Evolutionary conservation across 768 basidiomycete species (phyloP), one percentile per base, ranked within the genome.

Genomic region (Cyathus striatus): DNA sequence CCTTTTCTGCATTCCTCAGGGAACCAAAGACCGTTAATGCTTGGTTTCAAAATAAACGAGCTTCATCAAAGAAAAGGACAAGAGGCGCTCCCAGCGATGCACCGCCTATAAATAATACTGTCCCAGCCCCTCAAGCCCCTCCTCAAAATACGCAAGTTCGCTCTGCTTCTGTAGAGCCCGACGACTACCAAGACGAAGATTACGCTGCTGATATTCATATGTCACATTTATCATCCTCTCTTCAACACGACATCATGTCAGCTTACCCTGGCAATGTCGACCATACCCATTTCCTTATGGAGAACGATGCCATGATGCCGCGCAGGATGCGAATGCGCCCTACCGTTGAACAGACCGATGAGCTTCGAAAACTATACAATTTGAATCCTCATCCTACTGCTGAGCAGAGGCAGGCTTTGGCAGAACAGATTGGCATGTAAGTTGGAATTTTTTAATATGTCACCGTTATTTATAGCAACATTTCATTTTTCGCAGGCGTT

Each of bases 1-100:
- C n/a, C n/a, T n/a, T n/a, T n/a, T n/a, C n/a, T n/a, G n/a, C n/a
- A n/a, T n/a, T n/a, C n/a, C n/a, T n/a, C 45, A 89, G 87, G 82
- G 84, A 88, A 59, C 81, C 79, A 61, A 89, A 89, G 73, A 86
- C 84, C 2, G 86, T 89, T 57, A 85, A 86, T 58, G 83, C 87
- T 12, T 89, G 85, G 83, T 90, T 89, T 63, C 86, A 89, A 66
- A 89, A 89, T 59, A 89, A 88, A 70, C 75, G 87, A 42, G 86
- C 87, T 5, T 87, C 86, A 10, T 79, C 78, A 52, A 89, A 87
- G 74, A 89, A 89, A 63, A 75, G 68, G 60, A 75, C 72, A 59
- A 69, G 58, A 48, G 41, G 50, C 30, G 53, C 57, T 48, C 53
- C 57, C 38, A 53, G 51, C 42, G 70, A 64, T 51, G 56, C 46